Evolutionary conservation across 495 filamentous ascomycete species (phyloP).

Genomic region (Articulospora tetracladia): DNA sequence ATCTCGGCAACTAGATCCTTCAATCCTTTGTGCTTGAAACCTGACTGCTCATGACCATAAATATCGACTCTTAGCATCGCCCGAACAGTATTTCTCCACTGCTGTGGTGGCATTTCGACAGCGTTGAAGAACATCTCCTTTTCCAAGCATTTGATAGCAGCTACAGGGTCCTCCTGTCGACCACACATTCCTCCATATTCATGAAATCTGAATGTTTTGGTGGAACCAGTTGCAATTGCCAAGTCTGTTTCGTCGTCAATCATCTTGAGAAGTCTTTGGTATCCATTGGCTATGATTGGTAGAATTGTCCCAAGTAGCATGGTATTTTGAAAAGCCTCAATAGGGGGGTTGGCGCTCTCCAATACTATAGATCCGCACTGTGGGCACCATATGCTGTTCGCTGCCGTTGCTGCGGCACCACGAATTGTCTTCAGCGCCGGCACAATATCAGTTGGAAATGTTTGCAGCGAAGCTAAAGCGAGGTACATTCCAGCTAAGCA

Average conservation of each 20-base stretch:
- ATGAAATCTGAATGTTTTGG: conserved; percentile 37
- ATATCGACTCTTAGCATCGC: conserved; percentile 49
- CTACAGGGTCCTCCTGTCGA: conserved; percentile 10
- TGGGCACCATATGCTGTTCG: conserved; percentile 55
- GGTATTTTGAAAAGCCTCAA: conserved; percentile 52
- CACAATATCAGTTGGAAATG: conserved; percentile 36
- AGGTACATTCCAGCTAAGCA: conserved; percentile 34
- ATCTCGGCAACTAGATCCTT: conserved; percentile 46
- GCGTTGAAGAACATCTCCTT: conserved; percentile 17
- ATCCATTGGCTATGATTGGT: conserved; percentile 58
- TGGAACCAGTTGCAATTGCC: conserved; percentile 34
- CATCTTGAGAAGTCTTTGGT: conserved; percentile 40
- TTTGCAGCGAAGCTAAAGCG: conserved; percentile 41
- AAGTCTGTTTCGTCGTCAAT: conserved; percentile 38
- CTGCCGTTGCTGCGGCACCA: conserved; percentile 50
- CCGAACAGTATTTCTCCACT: conserved; percentile 46
- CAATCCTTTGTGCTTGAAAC: conserved; percentile 41
- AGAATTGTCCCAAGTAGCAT: conserved; percentile 66
- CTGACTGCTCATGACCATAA: conserved; percentile 33
- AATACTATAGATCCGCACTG: conserved; percentile 46
- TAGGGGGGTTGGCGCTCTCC: conserved; percentile 24
- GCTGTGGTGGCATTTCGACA: conserved; percentile 36
- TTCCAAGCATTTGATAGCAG: conserved; percentile 13
- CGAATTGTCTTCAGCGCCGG: conserved; percentile 51
- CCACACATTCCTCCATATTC: conserved; percentile 40